A percentile compares a stretch with the other conserved stretches of the same genome.
Conservation (phyloP, 148 eudicot species). For the Chenopodium quinoa region DNA sequence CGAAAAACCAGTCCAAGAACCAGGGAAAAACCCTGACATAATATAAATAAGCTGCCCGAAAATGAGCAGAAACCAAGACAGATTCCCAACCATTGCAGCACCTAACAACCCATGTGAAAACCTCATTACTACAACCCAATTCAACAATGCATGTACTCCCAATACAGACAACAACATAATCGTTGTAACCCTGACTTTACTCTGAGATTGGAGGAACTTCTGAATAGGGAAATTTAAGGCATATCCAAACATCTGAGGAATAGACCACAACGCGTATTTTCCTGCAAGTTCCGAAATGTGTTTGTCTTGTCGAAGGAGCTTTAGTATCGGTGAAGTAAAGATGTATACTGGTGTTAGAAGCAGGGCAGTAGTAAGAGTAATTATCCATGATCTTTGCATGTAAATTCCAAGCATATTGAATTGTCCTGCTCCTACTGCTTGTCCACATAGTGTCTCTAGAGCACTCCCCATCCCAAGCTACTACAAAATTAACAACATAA, state of each 20-base stretch:
- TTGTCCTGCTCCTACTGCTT: constrained; percentile 57
- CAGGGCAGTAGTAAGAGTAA: constrained; percentile 29
- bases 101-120: constrained; percentile 37
- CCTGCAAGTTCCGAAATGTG: constrained; percentile 42
- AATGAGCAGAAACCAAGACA: constrained; percentile 49
- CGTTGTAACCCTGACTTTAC: constrained; percentile 52
- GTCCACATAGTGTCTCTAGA: constrained; percentile 58
- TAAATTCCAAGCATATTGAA: constrained; percentile 50
- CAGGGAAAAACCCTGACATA: constrained; percentile 33
- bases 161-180: constrained; percentile 27
- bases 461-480: constrained; percentile 53
- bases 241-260: constrained; percentile 48
- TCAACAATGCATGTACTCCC: constrained; percentile 36
- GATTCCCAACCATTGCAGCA: constrained; percentile 42
- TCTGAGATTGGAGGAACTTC: constrained; percentile 55
- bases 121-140: constrained; percentile 38
- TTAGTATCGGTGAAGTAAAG: constrained; percentile 37
- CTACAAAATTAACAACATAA: background rate
- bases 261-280: constrained; percentile 42
- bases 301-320: constrained; percentile 31
- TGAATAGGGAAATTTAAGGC: constrained; percentile 45
- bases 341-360: constrained; percentile 38
- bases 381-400: constrained; percentile 56
- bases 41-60: constrained; percentile 41
- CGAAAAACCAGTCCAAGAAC: constrained; percentile 53